phyloP scores from a whole-genome alignment of 1,284 basidiomycete genomes.

The Tremellales sp. region DNA sequence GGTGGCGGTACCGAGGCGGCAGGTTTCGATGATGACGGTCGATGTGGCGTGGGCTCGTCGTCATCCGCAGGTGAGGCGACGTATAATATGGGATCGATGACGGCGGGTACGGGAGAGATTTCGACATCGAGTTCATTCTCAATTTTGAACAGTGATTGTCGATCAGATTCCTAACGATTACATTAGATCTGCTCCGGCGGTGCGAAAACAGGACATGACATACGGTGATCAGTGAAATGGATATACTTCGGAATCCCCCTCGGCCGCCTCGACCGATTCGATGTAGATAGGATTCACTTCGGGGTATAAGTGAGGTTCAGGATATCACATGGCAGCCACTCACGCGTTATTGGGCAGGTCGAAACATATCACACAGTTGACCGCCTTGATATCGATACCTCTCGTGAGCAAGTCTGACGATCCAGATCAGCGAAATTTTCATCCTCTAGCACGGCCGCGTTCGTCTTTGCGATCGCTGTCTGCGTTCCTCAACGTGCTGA shows the following conservation, averaged over 20 bases:
- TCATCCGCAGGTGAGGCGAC: slow-evolving; percentile 51
- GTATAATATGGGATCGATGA: slow-evolving; percentile 89
- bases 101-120: slow-evolving; percentile 90
- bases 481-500: too few relatives aligned
- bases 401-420: slow-evolving; percentile 84
- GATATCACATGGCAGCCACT: slow-evolving; percentile 5
- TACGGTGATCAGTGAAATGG: slow-evolving; percentile 86
- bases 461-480: too few relatives aligned
- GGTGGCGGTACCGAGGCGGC: slow-evolving; percentile 7
- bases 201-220: slow-evolving; percentile 6
- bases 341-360: slow-evolving; percentile 95
- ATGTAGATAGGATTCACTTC: slow-evolving; percentile 10
- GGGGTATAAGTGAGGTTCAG: neutral
- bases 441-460: neutral
- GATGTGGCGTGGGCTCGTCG: neutral
- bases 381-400: slow-evolving; percentile 99
- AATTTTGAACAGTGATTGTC: slow-evolving; percentile 96
- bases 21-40: neutral
- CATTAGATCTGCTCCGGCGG: too few relatives aligned
- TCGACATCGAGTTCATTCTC: slow-evolving; percentile 98
- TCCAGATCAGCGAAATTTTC: neutral
- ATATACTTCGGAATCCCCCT: slow-evolving; percentile 93
- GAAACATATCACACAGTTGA: slow-evolving; percentile 99
- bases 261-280: slow-evolving; percentile 94
- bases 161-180: slow-evolving; percentile 69